These are phyloP conservation scores for Collybia nuda DNA, from an alignment of 768 basidiomycete species.

Conservation along the genomic window DNA sequence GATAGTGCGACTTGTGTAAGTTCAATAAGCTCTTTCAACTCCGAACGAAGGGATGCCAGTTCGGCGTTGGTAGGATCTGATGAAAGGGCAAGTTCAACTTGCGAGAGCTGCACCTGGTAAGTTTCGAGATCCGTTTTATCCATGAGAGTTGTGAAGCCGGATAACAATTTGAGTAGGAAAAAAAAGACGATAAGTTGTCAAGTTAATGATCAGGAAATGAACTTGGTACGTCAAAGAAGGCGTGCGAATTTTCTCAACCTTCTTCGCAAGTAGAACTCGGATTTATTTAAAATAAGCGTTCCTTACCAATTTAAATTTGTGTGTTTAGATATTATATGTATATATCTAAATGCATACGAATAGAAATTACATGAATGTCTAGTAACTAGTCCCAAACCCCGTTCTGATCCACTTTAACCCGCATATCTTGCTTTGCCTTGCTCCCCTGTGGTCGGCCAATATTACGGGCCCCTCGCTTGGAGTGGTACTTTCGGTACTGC, in stretches of 20 bases:
- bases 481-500: conserved; percentile 76
- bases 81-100: conserved; percentile 79
- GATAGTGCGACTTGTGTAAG: conserved; percentile 73
- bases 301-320: no score
- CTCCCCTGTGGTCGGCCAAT: conserved; percentile 76
- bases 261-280: neutral
- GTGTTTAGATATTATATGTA: no score
- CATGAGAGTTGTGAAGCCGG: conserved; percentile 26
- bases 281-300: no score
- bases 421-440: conserved; percentile 79
- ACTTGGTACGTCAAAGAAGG: neutral
- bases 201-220: neutral
- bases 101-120: conserved; percentile 87
- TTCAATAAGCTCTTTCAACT: conserved; percentile 81
- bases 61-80: conserved; percentile 75
- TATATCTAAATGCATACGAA: no score
- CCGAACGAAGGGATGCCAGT: conserved; percentile 69
- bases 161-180: neutral
- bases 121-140: conserved; percentile 82
- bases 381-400: conserved; percentile 56
- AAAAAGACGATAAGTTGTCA: neutral
- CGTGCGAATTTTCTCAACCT: neutral
- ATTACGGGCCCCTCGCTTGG: conserved; percentile 62
- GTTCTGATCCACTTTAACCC: conserved; percentile 58
- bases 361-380: no score